phyloP scores from a whole-genome alignment of 345 rosid species.

The Syzygium grande region DNA sequence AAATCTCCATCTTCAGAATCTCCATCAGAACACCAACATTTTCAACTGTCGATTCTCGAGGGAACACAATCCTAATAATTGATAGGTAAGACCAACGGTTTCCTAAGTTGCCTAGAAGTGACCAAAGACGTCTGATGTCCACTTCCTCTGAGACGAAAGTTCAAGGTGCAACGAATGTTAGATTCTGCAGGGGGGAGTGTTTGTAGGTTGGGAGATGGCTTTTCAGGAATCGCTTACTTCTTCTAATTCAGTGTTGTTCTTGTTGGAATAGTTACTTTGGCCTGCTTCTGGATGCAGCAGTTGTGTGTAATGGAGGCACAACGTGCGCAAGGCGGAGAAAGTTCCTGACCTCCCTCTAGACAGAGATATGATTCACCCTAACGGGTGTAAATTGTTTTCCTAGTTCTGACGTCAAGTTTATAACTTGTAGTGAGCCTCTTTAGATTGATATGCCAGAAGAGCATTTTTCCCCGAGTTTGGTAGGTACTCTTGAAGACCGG shows the following conservation, averaged over 20 bases:
- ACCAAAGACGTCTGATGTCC: background rate
- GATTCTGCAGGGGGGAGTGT: background rate
- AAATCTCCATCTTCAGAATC: background rate
- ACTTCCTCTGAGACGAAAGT: background rate
- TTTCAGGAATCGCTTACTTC: background rate
- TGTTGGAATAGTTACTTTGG: constrained; percentile 9
- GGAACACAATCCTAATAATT: background rate
- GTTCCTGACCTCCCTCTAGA: constrained; percentile 63
- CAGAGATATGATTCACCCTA: constrained; percentile 82
- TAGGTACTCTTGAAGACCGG: background rate
- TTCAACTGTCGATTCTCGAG: background rate
- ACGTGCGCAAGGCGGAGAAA: constrained; percentile 46
- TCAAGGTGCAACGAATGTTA: background rate
- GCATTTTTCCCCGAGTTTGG: background rate
- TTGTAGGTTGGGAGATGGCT: background rate
- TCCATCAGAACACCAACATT: background rate
- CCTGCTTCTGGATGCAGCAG: constrained; percentile 23
- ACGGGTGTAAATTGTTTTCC: constrained; percentile 32
- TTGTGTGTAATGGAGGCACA: constrained; percentile 53
- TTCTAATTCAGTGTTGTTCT: background rate
- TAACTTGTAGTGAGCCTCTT: background rate
- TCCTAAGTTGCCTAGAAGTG: background rate
- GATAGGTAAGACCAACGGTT: background rate
- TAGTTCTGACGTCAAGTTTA: background rate
- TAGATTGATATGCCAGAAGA: background rate